These are phyloP conservation scores for Limnanthes douglasii DNA, from an alignment of 345 rosid genomes.

Conservation along the genomic window DNA sequence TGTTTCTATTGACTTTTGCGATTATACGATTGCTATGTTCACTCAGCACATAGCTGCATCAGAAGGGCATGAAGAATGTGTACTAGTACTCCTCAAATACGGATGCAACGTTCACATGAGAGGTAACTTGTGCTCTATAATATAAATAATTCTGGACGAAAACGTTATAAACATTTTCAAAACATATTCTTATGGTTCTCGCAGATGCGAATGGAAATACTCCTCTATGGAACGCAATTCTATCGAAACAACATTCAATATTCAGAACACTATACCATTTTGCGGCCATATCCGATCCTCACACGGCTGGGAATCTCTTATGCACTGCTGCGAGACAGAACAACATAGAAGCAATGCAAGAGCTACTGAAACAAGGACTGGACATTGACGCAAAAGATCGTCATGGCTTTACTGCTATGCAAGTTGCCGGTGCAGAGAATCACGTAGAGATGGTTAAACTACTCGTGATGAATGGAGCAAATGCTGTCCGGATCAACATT, in stretches of 20 bases:
- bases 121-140: slow-evolving; percentile 24
- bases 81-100: slow-evolving; percentile 48
- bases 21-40: no score
- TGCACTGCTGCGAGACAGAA: slow-evolving; percentile 65
- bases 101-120: slow-evolving; percentile 54
- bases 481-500: slow-evolving; percentile 14
- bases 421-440: slow-evolving; percentile 43
- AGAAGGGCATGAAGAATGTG: slow-evolving; percentile 77
- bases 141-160: neutral
- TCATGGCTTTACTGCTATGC: slow-evolving; percentile 45
- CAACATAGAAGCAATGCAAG: slow-evolving; percentile 34
- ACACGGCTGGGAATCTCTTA: slow-evolving; percentile 54
- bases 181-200: neutral
- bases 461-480: slow-evolving; percentile 57
- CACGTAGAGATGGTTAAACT: slow-evolving; percentile 48
- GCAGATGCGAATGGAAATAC: slow-evolving; percentile 61
- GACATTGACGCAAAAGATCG: slow-evolving; percentile 38
- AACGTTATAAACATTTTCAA: neutral
- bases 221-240: slow-evolving; percentile 70
- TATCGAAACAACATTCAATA: slow-evolving; percentile 38
- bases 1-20: no score
- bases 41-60: slow-evolving; percentile 87
- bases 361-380: slow-evolving; percentile 44
- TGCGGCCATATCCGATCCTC: slow-evolving; percentile 40
- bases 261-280: slow-evolving; percentile 52